A percentile compares a stretch with the other conserved stretches of the same genome.
Conservation (phyloP, 2,329 filamentous ascomycete genomes). For the Sclerotinia trifoliorum region DNA sequence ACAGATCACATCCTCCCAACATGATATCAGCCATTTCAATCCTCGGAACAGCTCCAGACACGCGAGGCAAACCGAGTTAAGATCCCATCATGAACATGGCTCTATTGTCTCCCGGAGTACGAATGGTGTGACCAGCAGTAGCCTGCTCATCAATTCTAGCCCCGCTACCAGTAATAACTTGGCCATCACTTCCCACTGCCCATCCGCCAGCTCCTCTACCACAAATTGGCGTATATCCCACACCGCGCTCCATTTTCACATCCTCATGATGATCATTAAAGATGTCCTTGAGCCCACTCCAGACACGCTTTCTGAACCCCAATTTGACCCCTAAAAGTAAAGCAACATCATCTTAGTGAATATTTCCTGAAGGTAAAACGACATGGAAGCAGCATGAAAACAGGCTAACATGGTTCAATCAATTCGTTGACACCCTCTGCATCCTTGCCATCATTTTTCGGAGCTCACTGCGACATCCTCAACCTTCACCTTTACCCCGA, state of each 20-base stretch:
- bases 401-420: not conserved
- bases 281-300: slow-evolving; percentile 7
- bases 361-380: not conserved
- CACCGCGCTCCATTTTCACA: slow-evolving; percentile 2
- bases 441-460: not conserved
- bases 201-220: not conserved
- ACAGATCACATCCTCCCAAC: not conserved
- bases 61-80: not conserved
- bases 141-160: not conserved
- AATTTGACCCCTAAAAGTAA: slow-evolving; percentile 11
- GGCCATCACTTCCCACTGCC: not conserved
- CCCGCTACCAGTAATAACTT: not conserved
- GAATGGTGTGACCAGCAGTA: not conserved
- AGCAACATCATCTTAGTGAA: slow-evolving; percentile 10
- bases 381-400: not conserved
- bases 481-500: not conserved
- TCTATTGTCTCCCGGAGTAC: not conserved
- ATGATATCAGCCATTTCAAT: not conserved
- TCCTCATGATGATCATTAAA: slow-evolving; percentile 11
- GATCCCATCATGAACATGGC: slow-evolving; percentile 13
- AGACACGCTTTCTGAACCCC: not conserved
- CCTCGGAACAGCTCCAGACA: not conserved
- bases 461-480: slow-evolving; percentile 1
- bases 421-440: not conserved
- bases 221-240: slow-evolving; percentile 3